Evolutionary conservation across 2,329 filamentous ascomycete species (phyloP).

Genomic region (Gnomoniopsis smithogilvyi): DNA sequence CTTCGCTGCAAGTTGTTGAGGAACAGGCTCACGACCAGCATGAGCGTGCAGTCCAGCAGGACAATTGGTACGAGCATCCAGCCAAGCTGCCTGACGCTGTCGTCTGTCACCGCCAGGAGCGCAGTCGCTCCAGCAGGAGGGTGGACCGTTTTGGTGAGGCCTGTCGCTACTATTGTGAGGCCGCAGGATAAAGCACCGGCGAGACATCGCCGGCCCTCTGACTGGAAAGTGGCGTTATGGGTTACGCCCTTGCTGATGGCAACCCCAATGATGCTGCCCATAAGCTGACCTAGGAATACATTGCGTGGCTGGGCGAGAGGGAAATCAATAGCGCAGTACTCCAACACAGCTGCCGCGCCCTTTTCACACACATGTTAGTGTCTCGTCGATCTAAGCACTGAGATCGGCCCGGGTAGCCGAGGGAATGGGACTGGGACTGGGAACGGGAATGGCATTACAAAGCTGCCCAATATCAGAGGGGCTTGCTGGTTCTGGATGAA

Average conservation of each 20-base stretch:
- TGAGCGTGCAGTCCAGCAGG: conserved; percentile 56
- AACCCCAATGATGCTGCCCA: conserved; percentile 60
- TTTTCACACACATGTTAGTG: conserved; percentile 28
- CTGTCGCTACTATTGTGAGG: conserved; percentile 61
- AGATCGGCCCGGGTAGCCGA: no score
- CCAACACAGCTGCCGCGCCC: conserved; percentile 73
- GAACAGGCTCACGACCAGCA: conserved; percentile 60
- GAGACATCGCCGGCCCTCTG: conserved; percentile 56
- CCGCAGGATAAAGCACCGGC: conserved; percentile 65
- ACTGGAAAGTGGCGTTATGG: conserved; percentile 35
- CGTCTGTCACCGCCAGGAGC: conserved; percentile 62
- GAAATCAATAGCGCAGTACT: conserved; percentile 69
- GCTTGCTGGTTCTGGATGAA: conserved; percentile 50
- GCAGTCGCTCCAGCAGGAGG: conserved; percentile 74
- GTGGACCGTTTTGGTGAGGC: conserved; percentile 67
- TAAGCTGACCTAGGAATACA: conserved; percentile 62
- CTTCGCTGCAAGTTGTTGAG: conserved; percentile 67
- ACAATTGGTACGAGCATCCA: conserved; percentile 67
- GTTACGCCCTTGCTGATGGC: conserved; percentile 63
- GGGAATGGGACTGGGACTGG: conserved; percentile 4
- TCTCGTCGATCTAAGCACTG: neutral
- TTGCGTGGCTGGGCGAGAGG: conserved; percentile 73
- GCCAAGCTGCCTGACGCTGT: conserved; percentile 52
- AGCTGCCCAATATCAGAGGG: conserved; percentile 66
- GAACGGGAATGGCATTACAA: conserved; percentile 47